Base-by-base conservation (phyloP, 768 basidiomycete species). In the Phylloporus sp. region DNA sequence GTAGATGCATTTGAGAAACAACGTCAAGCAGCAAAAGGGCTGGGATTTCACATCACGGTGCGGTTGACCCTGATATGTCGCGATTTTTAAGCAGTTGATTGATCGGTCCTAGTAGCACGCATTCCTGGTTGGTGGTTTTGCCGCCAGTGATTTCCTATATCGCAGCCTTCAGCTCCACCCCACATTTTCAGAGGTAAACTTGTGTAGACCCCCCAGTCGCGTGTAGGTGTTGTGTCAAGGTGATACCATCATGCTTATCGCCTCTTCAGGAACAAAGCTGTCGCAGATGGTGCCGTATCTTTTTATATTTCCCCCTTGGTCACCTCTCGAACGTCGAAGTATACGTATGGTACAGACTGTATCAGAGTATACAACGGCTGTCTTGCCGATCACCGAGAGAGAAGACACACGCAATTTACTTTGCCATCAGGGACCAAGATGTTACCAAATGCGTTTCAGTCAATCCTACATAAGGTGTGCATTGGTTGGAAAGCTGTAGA, bases 81-180 rank as follows among this genome's bases (percentile, higher is more conserved):
- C 26, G 28, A 2, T 48, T 6, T 31, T 16, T 12, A 9, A 6
- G n/a, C 6, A 0, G 3, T 38, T 43, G 11, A 58, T 22, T 11
- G 12, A 8, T 6, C 22, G 2, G 7, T 7, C 18, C 34, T 31
- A 12, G 6, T 31, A 70, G 71, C 50, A 69, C 15, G 70, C 75
- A n/a, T 73, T 79, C 36, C 70, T 84, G 2, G 78, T 81, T 1
- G 79, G 80, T 2, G 78, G 78, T 0, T 81, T 79, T 53, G 73
- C 75, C 0, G 74, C 76, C 12, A 80, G 71, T 45, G 73, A 75
- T 23, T 80, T 71, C 65, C 58, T 81, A 13, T 79, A 73, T 47
- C 54, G 56, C 8, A 66, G 69, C 29, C 72, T 83, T 18, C 72
- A 73, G 16, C 58, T 64, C 16, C 60, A 67, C 2, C 59, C 78